Evolutionary conservation across 305 asterid genomes (phyloP), one percentile per base, ranked within the genome.

Genomic region (Fraxinus baroniana): DNA sequence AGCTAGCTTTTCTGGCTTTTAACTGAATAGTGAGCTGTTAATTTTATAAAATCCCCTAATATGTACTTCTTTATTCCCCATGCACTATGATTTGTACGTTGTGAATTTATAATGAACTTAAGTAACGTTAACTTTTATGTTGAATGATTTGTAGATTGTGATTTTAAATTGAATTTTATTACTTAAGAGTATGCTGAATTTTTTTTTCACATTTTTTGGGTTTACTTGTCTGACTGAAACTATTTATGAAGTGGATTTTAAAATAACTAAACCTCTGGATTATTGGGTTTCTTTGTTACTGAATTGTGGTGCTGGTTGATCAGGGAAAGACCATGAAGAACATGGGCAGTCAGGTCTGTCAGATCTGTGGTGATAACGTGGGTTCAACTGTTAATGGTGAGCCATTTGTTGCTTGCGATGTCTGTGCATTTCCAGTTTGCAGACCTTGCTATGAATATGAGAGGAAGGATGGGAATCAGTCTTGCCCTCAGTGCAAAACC

Each of bases 401-500:
- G 84, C 87, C 93, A 79, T 96, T 96, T 90, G 97, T 89, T 86
- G 99, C 99, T 80, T 96, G 99, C 79, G 79, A 92, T 86, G 93
- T 94, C 86, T 97, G 99, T 80, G 90, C 99, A 77, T 94, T 90
- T 90, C 99, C 99, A 1, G 98, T 94, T 57, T 96, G 99, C 91
- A 90, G 99, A 85, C 96, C 99, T 36, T 97, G 99, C 88, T 97
- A 97, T 87, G 99, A 94, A 83, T 97, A 94, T 71, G 99, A 97
- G 91, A 93, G 98, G 82, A 97, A 97, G 93, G 99, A 97, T 28
- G 99, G 98, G 71, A 93, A 92, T 82, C 96, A 94, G 84, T 93
- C 95, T 83, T 97, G 99, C 84, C 99, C 98, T 44, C 98, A 96
- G 88, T 96, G 99, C 97, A 96, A 96, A 88, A 93, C 98, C 83